Conservation (phyloP, 2,329 filamentous ascomycete genomes). For the Colletotrichum horii region DNA sequence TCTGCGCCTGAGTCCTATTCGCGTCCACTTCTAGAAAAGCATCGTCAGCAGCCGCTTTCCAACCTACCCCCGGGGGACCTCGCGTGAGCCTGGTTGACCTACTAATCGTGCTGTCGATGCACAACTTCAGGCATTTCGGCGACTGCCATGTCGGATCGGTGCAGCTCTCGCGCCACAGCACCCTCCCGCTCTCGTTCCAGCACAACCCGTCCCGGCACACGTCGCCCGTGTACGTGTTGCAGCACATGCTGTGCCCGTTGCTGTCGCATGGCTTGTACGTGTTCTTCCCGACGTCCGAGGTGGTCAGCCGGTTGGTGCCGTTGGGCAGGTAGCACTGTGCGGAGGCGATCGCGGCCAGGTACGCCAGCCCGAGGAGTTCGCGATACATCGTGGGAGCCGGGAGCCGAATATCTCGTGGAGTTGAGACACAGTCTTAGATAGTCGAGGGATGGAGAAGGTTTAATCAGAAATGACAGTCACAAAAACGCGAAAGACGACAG, state of each 20-base stretch:
- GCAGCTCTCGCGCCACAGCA: slow-evolving; percentile 26
- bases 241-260: slow-evolving; percentile 10
- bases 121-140: slow-evolving; percentile 26
- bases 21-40: background rate
- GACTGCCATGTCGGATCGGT: slow-evolving; percentile 27
- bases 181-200: background rate
- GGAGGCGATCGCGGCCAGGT: background rate
- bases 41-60: background rate
- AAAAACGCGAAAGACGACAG: background rate
- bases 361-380: background rate
- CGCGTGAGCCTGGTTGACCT: background rate
- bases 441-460: background rate
- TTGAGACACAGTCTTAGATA: background rate
- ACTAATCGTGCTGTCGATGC: background rate
- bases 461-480: background rate
- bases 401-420: background rate
- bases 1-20: background rate
- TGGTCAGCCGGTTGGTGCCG: background rate
- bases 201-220: slow-evolving; percentile 4
- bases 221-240: background rate
- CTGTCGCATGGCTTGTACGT: background rate
- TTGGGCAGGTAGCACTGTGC: slow-evolving; percentile 10
- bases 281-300: background rate
- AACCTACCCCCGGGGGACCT: rapidly evolving
- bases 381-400: background rate